phyloP scores from a whole-genome alignment of 306 rosid species.

The Fagus sylvatica region DNA sequence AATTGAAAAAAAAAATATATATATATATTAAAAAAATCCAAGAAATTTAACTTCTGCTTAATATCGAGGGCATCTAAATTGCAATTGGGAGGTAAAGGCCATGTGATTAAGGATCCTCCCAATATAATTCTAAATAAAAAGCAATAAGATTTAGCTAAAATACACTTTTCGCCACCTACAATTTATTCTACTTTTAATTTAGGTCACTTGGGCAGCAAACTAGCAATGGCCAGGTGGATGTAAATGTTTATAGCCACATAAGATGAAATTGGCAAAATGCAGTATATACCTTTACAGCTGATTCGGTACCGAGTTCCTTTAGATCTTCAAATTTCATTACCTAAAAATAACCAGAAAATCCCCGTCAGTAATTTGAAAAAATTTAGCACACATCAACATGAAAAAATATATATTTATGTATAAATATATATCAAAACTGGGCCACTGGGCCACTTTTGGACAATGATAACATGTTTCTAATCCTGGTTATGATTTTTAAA shows the following conservation, averaged over 20 bases:
- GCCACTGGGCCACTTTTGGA: background rate
- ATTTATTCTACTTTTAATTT: too few species aligned
- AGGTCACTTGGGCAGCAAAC: background rate
- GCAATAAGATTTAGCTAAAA: background rate
- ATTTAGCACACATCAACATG: constrained; percentile 12
- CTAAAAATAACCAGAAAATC: constrained; percentile 42
- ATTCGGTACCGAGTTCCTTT: constrained; percentile 85
- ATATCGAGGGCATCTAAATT: background rate
- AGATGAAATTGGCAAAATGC: background rate
- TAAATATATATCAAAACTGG: background rate
- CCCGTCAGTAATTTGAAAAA: constrained; percentile 19
- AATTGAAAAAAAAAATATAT: background rate
- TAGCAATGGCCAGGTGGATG: background rate
- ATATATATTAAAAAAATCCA: background rate
- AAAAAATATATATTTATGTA: background rate
- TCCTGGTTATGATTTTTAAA: background rate
- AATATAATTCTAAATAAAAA: background rate
- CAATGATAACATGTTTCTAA: background rate
- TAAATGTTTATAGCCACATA: background rate
- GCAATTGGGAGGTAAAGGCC: background rate
- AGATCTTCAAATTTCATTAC: constrained; percentile 97
- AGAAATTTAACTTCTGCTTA: background rate
- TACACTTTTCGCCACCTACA: too few species aligned
- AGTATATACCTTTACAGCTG: constrained; percentile 80
- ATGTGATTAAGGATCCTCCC: background rate